These are phyloP conservation scores for Neonectria neomacrospora DNA, from an alignment of 2,329 filamentous ascomycete genomes.

Conservation along the genomic window DNA sequence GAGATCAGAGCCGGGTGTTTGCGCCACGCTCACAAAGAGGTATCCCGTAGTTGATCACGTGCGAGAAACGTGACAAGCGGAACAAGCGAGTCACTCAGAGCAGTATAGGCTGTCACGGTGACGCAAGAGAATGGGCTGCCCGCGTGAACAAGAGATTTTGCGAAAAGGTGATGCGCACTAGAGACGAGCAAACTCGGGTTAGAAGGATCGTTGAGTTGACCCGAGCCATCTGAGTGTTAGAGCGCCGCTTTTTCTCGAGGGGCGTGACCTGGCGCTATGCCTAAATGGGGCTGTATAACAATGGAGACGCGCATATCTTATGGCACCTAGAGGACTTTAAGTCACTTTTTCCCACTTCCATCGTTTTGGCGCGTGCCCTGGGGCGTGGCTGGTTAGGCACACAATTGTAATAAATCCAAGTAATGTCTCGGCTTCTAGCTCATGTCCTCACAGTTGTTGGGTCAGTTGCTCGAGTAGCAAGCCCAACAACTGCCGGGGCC, in stretches of 20 bases:
- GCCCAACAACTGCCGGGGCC: background rate
- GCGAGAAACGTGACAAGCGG: conserved; percentile 27
- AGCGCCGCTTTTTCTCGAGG: conserved; percentile 31
- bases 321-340: background rate
- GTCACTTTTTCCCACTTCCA: background rate
- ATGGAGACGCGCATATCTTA: conserved; percentile 26
- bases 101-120: conserved; percentile 27
- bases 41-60: conserved; percentile 31
- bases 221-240: conserved; percentile 35
- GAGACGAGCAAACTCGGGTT: conserved; percentile 36
- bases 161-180: conserved; percentile 27
- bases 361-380: background rate
- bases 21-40: conserved; percentile 33
- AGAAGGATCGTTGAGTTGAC: conserved; percentile 36
- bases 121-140: conserved; percentile 25
- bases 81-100: conserved; percentile 27
- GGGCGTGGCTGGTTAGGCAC: background rate
- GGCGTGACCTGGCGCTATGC: conserved; percentile 40
- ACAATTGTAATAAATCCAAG: background rate
- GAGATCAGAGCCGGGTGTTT: conserved; percentile 29
- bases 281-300: conserved; percentile 10
- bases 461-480: background rate
- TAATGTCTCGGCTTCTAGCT: background rate
- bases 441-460: background rate
- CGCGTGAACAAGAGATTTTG: conserved; percentile 33